A percentile compares a stretch with the other conserved stretches of the same genome.
Conservation (phyloP, 1,139 yeast genomes). For the Yamadazyma blattariae region DNA sequence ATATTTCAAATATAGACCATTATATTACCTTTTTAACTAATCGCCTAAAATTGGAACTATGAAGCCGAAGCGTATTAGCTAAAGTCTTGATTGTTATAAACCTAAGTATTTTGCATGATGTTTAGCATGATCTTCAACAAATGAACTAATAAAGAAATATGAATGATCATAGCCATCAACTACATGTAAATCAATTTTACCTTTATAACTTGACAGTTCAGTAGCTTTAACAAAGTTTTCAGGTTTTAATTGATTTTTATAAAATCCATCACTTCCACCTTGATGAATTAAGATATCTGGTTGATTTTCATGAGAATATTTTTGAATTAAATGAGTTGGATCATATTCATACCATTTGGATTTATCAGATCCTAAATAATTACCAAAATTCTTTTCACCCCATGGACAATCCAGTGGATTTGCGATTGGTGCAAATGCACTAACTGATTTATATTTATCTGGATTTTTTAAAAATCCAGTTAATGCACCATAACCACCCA, state of each 20-base stretch:
- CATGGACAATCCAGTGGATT: constrained; percentile 78
- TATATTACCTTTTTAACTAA: no score
- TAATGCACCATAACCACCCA: constrained; percentile 97
- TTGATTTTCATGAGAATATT: constrained; percentile 46
- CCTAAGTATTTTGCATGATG: constrained; percentile 84
- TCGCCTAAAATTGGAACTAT: no score
- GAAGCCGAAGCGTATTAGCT: no score
- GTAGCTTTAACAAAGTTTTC: constrained; percentile 70
- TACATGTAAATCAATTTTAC: constrained; percentile 55
- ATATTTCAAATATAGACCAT: no score
- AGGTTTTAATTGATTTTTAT: constrained; percentile 72
- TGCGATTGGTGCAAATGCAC: constrained; percentile 89
- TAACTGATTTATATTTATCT: constrained; percentile 71
- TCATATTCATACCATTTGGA: constrained; percentile 71
- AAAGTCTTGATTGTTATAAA: constrained; percentile 20
- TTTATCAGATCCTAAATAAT: constrained; percentile 67
- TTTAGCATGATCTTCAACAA: constrained; percentile 79
- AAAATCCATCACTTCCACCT: constrained; percentile 76
- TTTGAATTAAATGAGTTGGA: constrained; percentile 69
- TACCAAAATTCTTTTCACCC: constrained; percentile 79
- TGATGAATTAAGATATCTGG: constrained; percentile 77
- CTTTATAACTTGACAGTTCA: constrained; percentile 54
- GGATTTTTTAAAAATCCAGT: constrained; percentile 74
- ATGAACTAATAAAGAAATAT: constrained; percentile 79
- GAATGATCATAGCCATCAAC: constrained; percentile 92